Evolutionary conservation across 1,284 basidiomycete species (phyloP).

Genomic region (Malassezia slooffiae): DNA sequence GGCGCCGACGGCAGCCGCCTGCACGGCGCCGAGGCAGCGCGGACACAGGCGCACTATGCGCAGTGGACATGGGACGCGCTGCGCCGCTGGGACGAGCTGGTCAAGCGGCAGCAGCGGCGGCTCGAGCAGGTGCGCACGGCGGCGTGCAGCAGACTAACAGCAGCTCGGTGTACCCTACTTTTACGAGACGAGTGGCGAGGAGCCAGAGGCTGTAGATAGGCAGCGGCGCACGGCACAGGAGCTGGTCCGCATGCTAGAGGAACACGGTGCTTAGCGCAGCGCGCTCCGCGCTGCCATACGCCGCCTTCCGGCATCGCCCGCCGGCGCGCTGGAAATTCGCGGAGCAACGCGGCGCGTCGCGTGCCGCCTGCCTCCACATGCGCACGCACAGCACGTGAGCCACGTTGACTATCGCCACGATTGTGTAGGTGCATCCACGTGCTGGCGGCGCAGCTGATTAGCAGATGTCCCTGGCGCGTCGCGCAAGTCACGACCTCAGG

Average conservation of each 20-base stretch:
- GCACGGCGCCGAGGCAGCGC: neutral
- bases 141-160: neutral
- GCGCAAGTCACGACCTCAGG: too few relatives aligned
- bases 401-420: too few relatives aligned
- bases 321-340: too few relatives aligned
- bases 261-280: too few relatives aligned
- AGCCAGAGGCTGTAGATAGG: neutral
- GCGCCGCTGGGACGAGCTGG: constrained; percentile 5
- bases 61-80: constrained; percentile 16
- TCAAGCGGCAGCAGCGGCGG: constrained; percentile 1
- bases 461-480: too few relatives aligned
- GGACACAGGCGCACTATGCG: constrained; percentile 5
- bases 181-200: constrained; percentile 7
- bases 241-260: neutral
- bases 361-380: too few relatives aligned
- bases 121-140: constrained; percentile 6
- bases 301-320: too few relatives aligned
- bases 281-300: too few relatives aligned
- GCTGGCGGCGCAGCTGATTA: too few relatives aligned
- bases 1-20: constrained; percentile 4
- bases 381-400: too few relatives aligned
- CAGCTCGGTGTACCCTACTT: constrained; percentile 11
- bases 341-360: too few relatives aligned
- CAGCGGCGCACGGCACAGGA: constrained; percentile 6
- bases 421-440: too few relatives aligned